Evolutionary conservation across 2,329 filamentous ascomycete genomes (phyloP).

Genomic region (Didymella lethalis): DNA sequence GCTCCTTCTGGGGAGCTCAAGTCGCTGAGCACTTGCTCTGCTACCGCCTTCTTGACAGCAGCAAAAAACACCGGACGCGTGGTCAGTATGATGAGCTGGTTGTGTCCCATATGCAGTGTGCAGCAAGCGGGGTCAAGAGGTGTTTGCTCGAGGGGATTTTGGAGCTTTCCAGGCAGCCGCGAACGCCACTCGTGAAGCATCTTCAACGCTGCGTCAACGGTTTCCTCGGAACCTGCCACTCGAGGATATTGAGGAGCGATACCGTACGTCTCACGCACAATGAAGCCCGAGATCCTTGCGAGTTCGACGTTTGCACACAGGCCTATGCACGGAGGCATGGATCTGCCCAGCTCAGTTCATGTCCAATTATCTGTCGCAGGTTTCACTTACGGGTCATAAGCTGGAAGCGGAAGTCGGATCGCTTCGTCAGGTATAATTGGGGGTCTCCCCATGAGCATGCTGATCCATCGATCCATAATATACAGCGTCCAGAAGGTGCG

Average conservation of each 20-base stretch:
- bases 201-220: conserved; percentile 30
- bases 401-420: conserved; percentile 35
- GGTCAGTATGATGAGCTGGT: conserved; percentile 37
- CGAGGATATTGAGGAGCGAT: conserved; percentile 29
- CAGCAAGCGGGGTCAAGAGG: conserved; percentile 32
- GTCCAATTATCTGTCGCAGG: not conserved
- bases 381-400: conserved; percentile 31
- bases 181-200: conserved; percentile 33
- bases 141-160: conserved; percentile 17
- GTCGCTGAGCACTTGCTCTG: conserved; percentile 27
- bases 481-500: conserved; percentile 39
- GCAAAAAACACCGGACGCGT: conserved; percentile 37
- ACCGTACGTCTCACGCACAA: conserved; percentile 39
- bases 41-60: conserved; percentile 35
- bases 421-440: conserved; percentile 38
- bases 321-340: conserved; percentile 33
- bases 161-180: conserved; percentile 28
- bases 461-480: conserved; percentile 40
- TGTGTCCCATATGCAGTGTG: conserved; percentile 36
- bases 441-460: conserved; percentile 38
- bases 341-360: conserved; percentile 23
- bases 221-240: conserved; percentile 15
- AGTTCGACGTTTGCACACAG: conserved; percentile 37
- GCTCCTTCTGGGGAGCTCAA: conserved; percentile 23
- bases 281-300: conserved; percentile 33